phyloP scores from a whole-genome alignment of 2,329 filamentous ascomycete genomes.

The Microdochium bolleyi region DNA sequence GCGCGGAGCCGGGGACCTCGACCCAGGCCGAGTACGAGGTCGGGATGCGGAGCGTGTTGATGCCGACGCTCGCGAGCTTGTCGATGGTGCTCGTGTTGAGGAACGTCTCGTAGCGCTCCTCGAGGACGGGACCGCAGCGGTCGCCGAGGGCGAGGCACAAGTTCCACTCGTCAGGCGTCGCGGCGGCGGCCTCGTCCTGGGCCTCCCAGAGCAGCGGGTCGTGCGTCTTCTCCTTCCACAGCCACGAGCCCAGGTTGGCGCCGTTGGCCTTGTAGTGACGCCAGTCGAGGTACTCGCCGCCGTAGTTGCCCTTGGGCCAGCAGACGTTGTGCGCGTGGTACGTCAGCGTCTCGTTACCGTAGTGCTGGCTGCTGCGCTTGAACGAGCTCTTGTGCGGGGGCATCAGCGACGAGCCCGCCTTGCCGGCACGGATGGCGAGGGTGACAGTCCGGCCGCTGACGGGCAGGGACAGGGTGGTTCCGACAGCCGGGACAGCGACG shows the following conservation, averaged over 20 bases:
- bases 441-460: neutral
- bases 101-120: constrained; percentile 19
- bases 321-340: neutral
- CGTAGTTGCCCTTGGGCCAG: neutral
- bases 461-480: neutral
- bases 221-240: constrained; percentile 18
- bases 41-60: constrained; percentile 25
- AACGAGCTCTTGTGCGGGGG: neutral
- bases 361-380: no score
- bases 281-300: constrained; percentile 7
- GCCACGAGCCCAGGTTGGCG: constrained; percentile 22
- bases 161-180: constrained; percentile 23
- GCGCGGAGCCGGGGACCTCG: constrained; percentile 19
- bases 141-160: constrained; percentile 19
- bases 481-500: neutral
- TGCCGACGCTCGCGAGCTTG: constrained; percentile 17
- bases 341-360: neutral
- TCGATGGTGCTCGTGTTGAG: constrained; percentile 21
- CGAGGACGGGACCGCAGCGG: constrained; percentile 17
- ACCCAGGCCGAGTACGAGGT: constrained; percentile 27
- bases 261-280: constrained; percentile 10
- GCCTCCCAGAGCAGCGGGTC: constrained; percentile 17
- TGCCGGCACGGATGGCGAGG: neutral
- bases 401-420: neutral
- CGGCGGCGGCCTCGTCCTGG: neutral